These are phyloP conservation scores for Bassia scoparia DNA, from an alignment of 148 eudicot genomes.

Conservation along the genomic window DNA sequence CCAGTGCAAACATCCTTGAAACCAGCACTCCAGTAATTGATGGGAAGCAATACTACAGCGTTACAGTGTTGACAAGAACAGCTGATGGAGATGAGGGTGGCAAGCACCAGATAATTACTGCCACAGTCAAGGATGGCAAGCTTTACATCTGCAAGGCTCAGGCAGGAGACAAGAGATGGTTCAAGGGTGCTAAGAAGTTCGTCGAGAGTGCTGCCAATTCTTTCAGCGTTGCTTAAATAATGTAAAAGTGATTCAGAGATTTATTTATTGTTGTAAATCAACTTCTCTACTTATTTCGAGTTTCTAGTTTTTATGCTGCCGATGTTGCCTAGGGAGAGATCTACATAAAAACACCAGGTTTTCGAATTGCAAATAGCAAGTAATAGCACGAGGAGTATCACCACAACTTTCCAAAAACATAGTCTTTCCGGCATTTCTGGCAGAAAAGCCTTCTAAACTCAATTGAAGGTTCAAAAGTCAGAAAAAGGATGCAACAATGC, in stretches of 20 bases:
- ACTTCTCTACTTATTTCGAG: constrained; percentile 22
- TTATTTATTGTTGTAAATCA: constrained; percentile 33
- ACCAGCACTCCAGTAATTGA: constrained; percentile 45
- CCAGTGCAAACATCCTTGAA: constrained; percentile 81
- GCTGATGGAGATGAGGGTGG: constrained; percentile 99
- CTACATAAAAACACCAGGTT: constrained; percentile 13
- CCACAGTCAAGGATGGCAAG: constrained; percentile 67
- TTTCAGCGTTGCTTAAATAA: constrained; percentile 72
- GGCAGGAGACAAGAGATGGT: constrained; percentile 99
- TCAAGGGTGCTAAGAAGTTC: constrained; percentile 86
- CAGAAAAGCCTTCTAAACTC: background rate
- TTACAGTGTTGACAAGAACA: constrained; percentile 85
- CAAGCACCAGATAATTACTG: constrained; percentile 84
- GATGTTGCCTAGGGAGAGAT: constrained; percentile 21
- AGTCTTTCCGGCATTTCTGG: background rate
- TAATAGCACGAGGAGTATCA: background rate
- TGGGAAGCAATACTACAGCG: constrained; percentile 64
- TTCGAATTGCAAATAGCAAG: constrained; percentile 6
- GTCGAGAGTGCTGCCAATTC: constrained; percentile 73
- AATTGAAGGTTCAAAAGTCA: background rate
- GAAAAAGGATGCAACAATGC: background rate
- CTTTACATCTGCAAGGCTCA: constrained; percentile 97
- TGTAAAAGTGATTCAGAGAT: constrained; percentile 15
- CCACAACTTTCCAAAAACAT: background rate
- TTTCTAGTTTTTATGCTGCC: constrained; percentile 23